These are phyloP conservation scores for Irpex rosettiformis DNA, from an alignment of 1,284 basidiomycete species.

Conservation along the genomic window DNA sequence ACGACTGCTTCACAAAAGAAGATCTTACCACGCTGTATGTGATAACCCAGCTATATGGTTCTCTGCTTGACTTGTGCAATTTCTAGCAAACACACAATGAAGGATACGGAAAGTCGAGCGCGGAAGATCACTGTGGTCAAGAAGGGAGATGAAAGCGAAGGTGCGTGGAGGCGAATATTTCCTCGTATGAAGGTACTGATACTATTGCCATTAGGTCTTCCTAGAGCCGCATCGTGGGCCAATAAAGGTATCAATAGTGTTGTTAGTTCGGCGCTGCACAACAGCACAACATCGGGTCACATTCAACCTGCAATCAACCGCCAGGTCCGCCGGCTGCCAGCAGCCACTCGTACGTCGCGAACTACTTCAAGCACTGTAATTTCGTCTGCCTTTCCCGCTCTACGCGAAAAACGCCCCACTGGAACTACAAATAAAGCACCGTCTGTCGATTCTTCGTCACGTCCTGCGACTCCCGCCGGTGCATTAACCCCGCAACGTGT, in stretches of 20 bases:
- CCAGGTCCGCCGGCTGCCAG: constrained; percentile 23
- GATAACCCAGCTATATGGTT: constrained; percentile 6
- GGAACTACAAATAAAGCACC: constrained; percentile 37
- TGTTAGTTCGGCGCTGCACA: constrained; percentile 27
- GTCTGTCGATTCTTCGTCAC: constrained; percentile 56
- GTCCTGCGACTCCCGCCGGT: constrained; percentile 56
- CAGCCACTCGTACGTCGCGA: constrained; percentile 22
- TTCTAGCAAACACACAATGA: constrained; percentile 81
- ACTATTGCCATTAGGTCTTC: constrained; percentile 47
- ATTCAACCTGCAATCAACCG: constrained; percentile 20
- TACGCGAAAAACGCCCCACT: constrained; percentile 37
- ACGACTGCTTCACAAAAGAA: constrained; percentile 94
- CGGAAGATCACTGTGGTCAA: constrained; percentile 43
- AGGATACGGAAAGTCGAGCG: constrained; percentile 70
- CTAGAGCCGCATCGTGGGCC: constrained; percentile 84
- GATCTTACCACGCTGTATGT: constrained; percentile 81
- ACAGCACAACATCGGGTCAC: constrained; percentile 24
- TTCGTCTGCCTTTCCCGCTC: constrained; percentile 5
- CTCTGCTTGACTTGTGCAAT: constrained; percentile 19
- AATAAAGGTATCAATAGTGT: constrained; percentile 37
- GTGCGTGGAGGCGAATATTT: constrained; percentile 36
- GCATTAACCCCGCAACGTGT: constrained; percentile 39
- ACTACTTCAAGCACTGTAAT: constrained; percentile 22
- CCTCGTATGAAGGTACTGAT: constrained; percentile 23
- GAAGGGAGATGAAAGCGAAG: constrained; percentile 60